Percentiles rank a stretch among this genome's conserved stretches.
Evolutionary conservation across 345 rosid genomes (phyloP).

Genomic region (Citrus glauca): DNA sequence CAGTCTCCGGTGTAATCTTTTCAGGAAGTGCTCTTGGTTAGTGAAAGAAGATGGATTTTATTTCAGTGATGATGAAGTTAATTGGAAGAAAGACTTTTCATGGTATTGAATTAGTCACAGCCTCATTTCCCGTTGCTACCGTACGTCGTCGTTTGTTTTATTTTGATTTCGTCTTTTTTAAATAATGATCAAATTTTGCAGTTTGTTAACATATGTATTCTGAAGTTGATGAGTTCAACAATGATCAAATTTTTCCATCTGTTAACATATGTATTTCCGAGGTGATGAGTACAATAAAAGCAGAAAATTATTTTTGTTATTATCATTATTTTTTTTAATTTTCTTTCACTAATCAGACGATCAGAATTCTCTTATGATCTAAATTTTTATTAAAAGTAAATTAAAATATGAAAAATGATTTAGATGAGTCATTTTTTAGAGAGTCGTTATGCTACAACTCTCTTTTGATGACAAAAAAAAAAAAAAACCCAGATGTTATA

Average conservation of each 20-base stretch:
- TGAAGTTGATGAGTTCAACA: background rate
- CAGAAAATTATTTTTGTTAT: no score
- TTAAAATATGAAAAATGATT: no score
- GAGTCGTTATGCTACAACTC: no score
- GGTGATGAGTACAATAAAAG: no score
- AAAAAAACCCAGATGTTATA: background rate
- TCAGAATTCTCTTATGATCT: background rate
- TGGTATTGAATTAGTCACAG: constrained; percentile 33
- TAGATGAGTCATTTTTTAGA: no score
- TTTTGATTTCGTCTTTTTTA: no score
- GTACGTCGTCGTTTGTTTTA: no score
- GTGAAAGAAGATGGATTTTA: constrained; percentile 87
- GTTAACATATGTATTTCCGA: background rate
- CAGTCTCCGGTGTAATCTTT: constrained; percentile 46
- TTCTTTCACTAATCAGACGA: background rate
- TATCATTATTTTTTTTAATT: no score
- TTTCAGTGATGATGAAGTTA: constrained; percentile 75
- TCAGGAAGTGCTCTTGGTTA: constrained; percentile 80
- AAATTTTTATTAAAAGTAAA: no score
- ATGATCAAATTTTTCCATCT: background rate
- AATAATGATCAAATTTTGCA: background rate
- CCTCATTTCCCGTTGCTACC: background rate
- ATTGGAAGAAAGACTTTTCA: constrained; percentile 78
- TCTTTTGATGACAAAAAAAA: no score
- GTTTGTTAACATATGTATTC: no score